Percentiles rank a stretch among this genome's conserved stretches.
Evolutionary conservation across 1,139 yeast species (phyloP).

Genomic region (Magnusiomyces fungicola): DNA sequence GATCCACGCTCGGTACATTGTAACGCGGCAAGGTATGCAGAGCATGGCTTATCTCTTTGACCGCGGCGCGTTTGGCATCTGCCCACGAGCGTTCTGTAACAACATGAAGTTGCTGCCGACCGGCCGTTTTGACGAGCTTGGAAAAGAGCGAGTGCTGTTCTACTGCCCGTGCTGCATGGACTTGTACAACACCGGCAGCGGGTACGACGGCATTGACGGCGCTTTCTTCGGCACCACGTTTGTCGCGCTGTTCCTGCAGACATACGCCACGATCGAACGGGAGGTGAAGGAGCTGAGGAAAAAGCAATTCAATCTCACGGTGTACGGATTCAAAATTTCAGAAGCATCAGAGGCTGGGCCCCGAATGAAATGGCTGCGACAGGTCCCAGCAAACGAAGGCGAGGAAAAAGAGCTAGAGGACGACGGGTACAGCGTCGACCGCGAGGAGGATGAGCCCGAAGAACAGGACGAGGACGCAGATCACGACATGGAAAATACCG

Average conservation of each 20-base stretch:
- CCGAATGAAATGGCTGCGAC: constrained; percentile 90
- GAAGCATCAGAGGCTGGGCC: constrained; percentile 78
- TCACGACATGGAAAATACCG: neutral
- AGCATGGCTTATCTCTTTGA: constrained; percentile 96
- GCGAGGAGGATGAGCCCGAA: neutral
- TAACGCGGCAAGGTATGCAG: constrained; percentile 84
- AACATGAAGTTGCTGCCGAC: constrained; percentile 91
- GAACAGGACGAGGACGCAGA: neutral
- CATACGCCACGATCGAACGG: constrained; percentile 74
- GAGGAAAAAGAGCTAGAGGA: constrained; percentile 9
- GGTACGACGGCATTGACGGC: constrained; percentile 80
- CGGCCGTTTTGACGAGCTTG: constrained; percentile 86
- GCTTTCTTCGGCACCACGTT: constrained; percentile 95
- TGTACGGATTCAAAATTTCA: constrained; percentile 81
- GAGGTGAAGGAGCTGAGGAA: constrained; percentile 42
- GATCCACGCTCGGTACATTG: constrained; percentile 86
- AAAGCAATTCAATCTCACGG: constrained; percentile 57
- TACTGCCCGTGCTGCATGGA: constrained; percentile 95
- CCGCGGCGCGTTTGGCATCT: constrained; percentile 78
- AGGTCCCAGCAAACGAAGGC: constrained; percentile 45
- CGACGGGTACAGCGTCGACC: neutral
- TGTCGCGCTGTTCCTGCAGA: constrained; percentile 84
- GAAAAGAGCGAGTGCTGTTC: constrained; percentile 82
- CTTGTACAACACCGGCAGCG: constrained; percentile 41
- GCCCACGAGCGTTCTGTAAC: constrained; percentile 87